Evolutionary conservation across 257 asterid genomes (phyloP).

Genomic region (Solanum acaule): DNA sequence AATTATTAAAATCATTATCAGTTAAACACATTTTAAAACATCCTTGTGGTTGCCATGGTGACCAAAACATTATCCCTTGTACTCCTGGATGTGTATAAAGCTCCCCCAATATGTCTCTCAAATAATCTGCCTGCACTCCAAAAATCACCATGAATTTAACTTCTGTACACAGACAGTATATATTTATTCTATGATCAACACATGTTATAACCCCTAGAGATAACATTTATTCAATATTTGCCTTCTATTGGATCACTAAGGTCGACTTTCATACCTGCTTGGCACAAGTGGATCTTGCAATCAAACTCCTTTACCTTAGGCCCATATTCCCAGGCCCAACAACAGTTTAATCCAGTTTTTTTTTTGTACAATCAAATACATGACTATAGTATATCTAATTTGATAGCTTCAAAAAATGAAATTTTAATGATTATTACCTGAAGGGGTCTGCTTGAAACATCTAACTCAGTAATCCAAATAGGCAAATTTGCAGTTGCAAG

Average conservation of each 20-base stretch:
- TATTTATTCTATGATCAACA: background rate
- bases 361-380: background rate
- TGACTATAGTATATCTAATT: background rate
- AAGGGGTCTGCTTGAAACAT: background rate
- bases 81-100: slow-evolving; percentile 16
- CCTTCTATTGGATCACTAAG: background rate
- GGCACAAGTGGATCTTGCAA: background rate
- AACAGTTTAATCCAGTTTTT: background rate
- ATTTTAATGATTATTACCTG: background rate
- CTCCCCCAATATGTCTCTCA: slow-evolving; percentile 17
- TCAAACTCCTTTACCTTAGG: background rate
- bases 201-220: background rate
- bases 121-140: background rate
- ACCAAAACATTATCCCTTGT: slow-evolving; percentile 22
- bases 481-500: slow-evolving; percentile 33
- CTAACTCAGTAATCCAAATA: slow-evolving; percentile 52
- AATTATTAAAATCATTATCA: slow-evolving; percentile 17
- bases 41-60: slow-evolving; percentile 1
- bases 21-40: slow-evolving; percentile 32
- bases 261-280: background rate
- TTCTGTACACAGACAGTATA: slow-evolving; percentile 5
- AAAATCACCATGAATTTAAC: background rate
- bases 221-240: background rate
- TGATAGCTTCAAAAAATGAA: background rate
- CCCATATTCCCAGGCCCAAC: background rate